phyloP scores from a whole-genome alignment of 495 filamentous ascomycete genomes.

The Penicillium canariense region DNA sequence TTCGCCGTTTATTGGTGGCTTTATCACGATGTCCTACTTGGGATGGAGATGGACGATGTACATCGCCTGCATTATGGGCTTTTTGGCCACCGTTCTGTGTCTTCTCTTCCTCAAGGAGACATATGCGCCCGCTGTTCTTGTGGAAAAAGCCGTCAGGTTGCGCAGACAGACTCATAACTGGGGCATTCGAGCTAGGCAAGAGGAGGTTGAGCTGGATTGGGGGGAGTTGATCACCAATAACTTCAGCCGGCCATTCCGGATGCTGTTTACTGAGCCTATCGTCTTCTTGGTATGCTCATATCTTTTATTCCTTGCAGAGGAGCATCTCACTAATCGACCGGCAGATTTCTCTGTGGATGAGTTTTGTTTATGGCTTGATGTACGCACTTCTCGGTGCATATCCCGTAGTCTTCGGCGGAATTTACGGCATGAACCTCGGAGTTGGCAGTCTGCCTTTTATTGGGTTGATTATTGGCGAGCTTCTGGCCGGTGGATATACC shows the following conservation, averaged over 20 bases:
- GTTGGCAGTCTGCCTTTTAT: slow-evolving; percentile 42
- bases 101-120: slow-evolving; percentile 39
- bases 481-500: slow-evolving; percentile 30
- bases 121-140: slow-evolving; percentile 39
- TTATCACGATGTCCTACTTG: slow-evolving; percentile 41
- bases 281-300: slow-evolving; percentile 18
- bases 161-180: slow-evolving; percentile 47
- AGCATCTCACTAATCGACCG: slow-evolving; percentile 21
- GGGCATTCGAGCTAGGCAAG: slow-evolving; percentile 49
- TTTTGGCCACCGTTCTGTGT: slow-evolving; percentile 26
- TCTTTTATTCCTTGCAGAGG: background rate
- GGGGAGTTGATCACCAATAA: slow-evolving; percentile 40
- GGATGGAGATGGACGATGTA: slow-evolving; percentile 52
- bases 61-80: slow-evolving; percentile 41
- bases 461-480: slow-evolving; percentile 38
- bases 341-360: slow-evolving; percentile 45
- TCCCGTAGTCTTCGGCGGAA: slow-evolving; percentile 38
- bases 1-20: slow-evolving; percentile 48
- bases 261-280: slow-evolving; percentile 47
- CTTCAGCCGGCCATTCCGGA: slow-evolving; percentile 44
- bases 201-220: slow-evolving; percentile 46
- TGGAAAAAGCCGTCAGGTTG: slow-evolving; percentile 38
- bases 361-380: slow-evolving; percentile 47
- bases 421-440: slow-evolving; percentile 39
- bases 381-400: slow-evolving; percentile 42